These are phyloP conservation scores for Lipomyces orientalis DNA, from an alignment of 805 yeast genomes.

Conservation along the genomic window DNA sequence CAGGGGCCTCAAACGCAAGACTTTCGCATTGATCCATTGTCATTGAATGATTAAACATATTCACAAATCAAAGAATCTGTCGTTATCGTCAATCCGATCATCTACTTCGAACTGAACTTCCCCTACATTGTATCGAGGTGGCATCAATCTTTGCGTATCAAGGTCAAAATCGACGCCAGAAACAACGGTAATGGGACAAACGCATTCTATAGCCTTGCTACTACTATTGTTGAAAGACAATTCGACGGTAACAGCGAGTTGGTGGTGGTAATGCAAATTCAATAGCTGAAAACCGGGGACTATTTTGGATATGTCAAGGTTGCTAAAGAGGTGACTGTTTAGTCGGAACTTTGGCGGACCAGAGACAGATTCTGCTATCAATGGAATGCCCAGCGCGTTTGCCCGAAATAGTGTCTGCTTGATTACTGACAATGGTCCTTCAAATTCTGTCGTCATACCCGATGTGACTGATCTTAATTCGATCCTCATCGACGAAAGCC, in stretches of 20 bases:
- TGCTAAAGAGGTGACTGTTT: slow-evolving; percentile 9
- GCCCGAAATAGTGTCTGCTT: background rate
- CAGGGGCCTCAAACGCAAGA: no score
- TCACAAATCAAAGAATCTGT: background rate
- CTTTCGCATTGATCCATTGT: background rate
- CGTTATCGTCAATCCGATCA: background rate
- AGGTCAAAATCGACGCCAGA: slow-evolving; percentile 22
- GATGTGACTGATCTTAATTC: background rate
- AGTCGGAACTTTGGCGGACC: slow-evolving; percentile 16
- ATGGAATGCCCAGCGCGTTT: background rate
- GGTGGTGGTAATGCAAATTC: slow-evolving; percentile 16
- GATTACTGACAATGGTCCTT: slow-evolving; percentile 3
- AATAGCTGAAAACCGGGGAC: slow-evolving; percentile 21
- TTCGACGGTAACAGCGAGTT: slow-evolving; percentile 5
- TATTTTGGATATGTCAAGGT: background rate
- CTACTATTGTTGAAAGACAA: slow-evolving; percentile 22
- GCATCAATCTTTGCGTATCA: background rate
- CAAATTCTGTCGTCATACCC: background rate
- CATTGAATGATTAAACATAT: background rate
- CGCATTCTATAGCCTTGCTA: slow-evolving; percentile 8
- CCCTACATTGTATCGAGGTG: background rate
- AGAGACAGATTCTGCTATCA: background rate
- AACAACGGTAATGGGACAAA: slow-evolving; percentile 4
- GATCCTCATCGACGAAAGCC: slow-evolving; percentile 15
- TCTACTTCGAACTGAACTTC: background rate